A percentile compares a stretch with the other conserved stretches of the same genome.
phyloP scores from a whole-genome alignment of 768 basidiomycete genomes.

The Trametes maxima region DNA sequence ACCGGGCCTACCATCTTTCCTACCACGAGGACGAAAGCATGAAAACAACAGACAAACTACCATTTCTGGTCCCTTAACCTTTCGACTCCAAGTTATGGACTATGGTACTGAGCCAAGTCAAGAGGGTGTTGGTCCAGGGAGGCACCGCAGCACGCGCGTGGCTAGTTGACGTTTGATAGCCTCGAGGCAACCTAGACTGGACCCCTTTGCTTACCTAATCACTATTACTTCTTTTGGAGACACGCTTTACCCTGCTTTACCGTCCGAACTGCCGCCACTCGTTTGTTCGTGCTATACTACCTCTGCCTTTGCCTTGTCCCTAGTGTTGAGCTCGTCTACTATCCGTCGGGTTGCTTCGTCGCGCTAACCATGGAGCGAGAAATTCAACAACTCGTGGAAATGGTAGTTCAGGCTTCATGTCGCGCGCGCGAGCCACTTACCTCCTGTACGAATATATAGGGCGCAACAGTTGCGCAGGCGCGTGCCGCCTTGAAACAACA shows the following conservation, averaged over 20 bases:
- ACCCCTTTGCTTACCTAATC: slow-evolving; percentile 4
- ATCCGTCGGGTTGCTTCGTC: background rate
- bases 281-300: background rate
- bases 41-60: too few species aligned
- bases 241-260: background rate
- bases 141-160: too few species aligned
- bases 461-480: slow-evolving; percentile 81
- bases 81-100: too few species aligned
- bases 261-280: background rate
- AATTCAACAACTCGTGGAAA: slow-evolving; percentile 40
- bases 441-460: slow-evolving; percentile 46
- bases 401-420: slow-evolving; percentile 27
- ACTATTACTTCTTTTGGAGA: background rate
- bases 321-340: too few species aligned
- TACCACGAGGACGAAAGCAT: too few species aligned
- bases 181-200: slow-evolving; percentile 13
- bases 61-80: too few species aligned
- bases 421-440: background rate
- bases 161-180: slow-evolving; percentile 9
- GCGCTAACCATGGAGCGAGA: slow-evolving; percentile 36
- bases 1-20: too few species aligned
- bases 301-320: background rate
- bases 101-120: background rate
- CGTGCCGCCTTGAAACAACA: slow-evolving; percentile 78
- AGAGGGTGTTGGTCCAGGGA: background rate